Percentiles rank a stretch among this genome's conserved stretches.
These are phyloP conservation scores for Tremellales sp. DNA, from an alignment of 1,284 basidiomycete genomes.

Conservation along the genomic window DNA sequence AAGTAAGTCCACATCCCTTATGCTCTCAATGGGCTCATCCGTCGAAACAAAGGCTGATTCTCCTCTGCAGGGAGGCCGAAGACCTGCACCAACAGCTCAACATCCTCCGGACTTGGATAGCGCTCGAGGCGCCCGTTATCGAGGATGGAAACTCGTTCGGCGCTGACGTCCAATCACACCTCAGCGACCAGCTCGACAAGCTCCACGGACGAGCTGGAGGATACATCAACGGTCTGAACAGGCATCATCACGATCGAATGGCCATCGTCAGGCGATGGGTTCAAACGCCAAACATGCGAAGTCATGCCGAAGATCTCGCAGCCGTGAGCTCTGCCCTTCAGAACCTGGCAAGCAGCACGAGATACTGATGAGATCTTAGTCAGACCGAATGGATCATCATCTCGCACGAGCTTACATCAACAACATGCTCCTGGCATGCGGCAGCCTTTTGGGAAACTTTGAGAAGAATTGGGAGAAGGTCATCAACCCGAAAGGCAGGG, in stretches of 20 bases:
- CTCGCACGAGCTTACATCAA: constrained; percentile 24
- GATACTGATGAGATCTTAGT: constrained; percentile 6
- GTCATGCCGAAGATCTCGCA: not conserved
- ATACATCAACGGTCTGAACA: not conserved
- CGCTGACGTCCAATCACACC: constrained; percentile 1
- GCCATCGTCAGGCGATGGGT: not conserved
- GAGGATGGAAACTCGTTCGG: constrained; percentile 40
- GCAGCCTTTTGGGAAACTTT: constrained; percentile 24
- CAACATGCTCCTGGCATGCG: constrained; percentile 19
- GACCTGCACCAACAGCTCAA: constrained; percentile 18
- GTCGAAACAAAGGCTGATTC: not conserved
- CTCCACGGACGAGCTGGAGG: not conserved
- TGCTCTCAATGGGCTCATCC: not conserved
- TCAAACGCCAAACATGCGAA: not conserved
- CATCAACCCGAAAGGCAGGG: constrained; percentile 31
- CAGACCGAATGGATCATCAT: constrained; percentile 30
- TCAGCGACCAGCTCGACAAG: not conserved
- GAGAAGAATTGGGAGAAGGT: constrained; percentile 36
- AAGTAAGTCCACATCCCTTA: not conserved
- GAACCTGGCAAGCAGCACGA: not conserved
- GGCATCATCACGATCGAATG: not conserved
- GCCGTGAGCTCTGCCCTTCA: not conserved
- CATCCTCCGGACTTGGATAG: constrained; percentile 31
- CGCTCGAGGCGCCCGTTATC: constrained; percentile 34
- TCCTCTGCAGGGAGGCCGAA: constrained; percentile 21